Evolutionary conservation across 352 stramenopile genomes (phyloP), one percentile per base, ranked within the genome.

Genomic region (Globisporangium orthogonon): DNA sequence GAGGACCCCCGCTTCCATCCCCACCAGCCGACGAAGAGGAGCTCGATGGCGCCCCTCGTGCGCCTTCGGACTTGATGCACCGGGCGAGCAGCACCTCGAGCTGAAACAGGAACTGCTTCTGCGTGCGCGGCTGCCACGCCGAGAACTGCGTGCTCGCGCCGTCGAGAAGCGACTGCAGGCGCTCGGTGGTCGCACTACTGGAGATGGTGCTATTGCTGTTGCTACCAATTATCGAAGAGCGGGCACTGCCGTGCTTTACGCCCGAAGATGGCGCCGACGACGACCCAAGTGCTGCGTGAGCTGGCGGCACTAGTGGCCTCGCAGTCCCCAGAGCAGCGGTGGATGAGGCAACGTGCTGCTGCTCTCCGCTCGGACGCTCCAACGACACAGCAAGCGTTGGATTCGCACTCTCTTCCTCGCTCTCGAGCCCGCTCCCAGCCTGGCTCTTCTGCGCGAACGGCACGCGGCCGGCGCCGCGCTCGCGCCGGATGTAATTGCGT

Each of bases 401-500:
- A 2, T 44, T 14, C 31, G 49, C 15, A 9, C n/a, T 17, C 7
- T 48, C 45, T 1, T 48, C 30, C 4, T 37, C 18, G 30, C n/a
- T 31, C 28, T 43, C 48, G 2, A 30, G 18, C 2, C 44, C 33
- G 43, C 10, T 13, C 17, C 6, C n/a, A 4, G 4, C 18, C 7
- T 29, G 15, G n/a, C 39, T 44, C 30, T 39, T 44, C 30, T 43
- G 43, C 2, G 56, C 37, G 55, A 70, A 78, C n/a, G 71, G 63
- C n/a, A 64, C 60, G 7, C 71, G 59, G 0, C 69, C 69, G 17
- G 69, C 71, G 11, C 61, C 60, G 28, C 71, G 61, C 29, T 84
- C 74, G 17, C 61, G 62, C 0, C 67, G 66, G 33, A 83, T 78
- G 49, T 65, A 72, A 55, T 76, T 79, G 50, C 71, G 71, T 40